These are phyloP conservation scores for Termitomyces titanicus DNA, from an alignment of 768 basidiomycete genomes.

Conservation along the genomic window DNA sequence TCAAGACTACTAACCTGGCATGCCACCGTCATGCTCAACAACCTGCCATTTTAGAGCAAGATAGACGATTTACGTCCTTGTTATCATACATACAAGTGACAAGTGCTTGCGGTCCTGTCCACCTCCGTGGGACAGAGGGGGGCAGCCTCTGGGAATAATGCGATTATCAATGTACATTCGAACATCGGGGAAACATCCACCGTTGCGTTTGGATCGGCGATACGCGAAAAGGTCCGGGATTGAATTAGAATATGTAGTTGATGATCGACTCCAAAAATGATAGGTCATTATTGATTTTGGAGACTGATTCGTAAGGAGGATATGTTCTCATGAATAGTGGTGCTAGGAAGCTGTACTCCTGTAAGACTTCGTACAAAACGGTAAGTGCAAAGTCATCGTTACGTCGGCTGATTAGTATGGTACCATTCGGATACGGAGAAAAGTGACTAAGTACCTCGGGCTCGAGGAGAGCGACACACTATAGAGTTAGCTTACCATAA, in stretches of 20 bases:
- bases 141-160: too few relatives aligned
- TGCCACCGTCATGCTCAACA: conserved; percentile 11
- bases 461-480: not conserved
- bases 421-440: not conserved
- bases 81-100: too few relatives aligned
- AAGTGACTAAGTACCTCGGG: not conserved
- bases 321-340: not conserved
- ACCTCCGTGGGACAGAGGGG: too few relatives aligned
- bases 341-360: not conserved
- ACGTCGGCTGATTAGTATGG: not conserved
- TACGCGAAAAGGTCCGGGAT: too few relatives aligned
- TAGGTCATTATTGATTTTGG: not conserved
- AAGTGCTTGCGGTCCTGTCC: too few relatives aligned
- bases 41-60: conserved; percentile 2
- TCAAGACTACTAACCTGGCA: conserved; percentile 1
- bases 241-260: too few relatives aligned
- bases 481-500: not conserved
- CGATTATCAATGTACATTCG: too few relatives aligned
- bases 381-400: not conserved
- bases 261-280: too few relatives aligned
- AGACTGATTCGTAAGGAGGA: not conserved
- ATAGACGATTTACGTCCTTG: too few relatives aligned
- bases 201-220: too few relatives aligned
- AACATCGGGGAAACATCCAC: too few relatives aligned
- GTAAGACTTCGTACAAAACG: not conserved